Evolutionary conservation across 441 rosid genomes (phyloP).

Genomic region (Populus hybrid): DNA sequence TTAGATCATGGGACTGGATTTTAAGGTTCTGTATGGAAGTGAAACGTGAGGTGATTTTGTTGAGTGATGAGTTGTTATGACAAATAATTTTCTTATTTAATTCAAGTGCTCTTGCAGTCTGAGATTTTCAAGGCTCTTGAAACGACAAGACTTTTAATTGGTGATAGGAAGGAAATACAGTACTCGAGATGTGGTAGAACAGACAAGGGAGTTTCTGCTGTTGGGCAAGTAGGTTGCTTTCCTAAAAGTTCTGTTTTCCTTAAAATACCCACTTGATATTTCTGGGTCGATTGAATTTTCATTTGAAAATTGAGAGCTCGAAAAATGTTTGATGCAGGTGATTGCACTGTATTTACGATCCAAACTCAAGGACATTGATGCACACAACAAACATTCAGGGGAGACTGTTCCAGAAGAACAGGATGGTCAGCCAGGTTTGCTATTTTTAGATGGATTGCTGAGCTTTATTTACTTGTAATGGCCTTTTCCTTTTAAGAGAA

Average conservation of each 20-base stretch:
- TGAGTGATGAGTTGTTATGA: background rate
- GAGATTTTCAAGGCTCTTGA: constrained; percentile 31
- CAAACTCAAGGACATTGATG: constrained; percentile 43
- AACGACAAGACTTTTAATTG: constrained; percentile 69
- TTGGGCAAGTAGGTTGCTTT: constrained; percentile 72
- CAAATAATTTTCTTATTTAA: background rate
- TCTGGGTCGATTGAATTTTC: too few species aligned
- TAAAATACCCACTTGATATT: background rate
- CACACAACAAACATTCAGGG: constrained; percentile 24
- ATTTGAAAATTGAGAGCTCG: constrained; percentile 9
- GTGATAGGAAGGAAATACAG: constrained; percentile 65
- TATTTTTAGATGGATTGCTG: constrained; percentile 6
- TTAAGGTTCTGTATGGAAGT: background rate
- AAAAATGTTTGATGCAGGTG: constrained; percentile 53
- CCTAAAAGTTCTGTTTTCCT: background rate
- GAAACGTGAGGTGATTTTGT: background rate
- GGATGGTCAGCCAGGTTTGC: constrained; percentile 34
- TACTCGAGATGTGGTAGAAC: constrained; percentile 97
- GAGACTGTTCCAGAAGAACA: constrained; percentile 27
- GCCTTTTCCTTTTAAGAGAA: background rate
- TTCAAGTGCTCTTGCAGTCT: constrained; percentile 21
- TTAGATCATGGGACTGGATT: background rate
- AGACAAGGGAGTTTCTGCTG: constrained; percentile 91
- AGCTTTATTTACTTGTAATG: constrained; percentile 13
- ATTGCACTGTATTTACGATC: constrained; percentile 75